Conservation (phyloP, 164 flowering plant genomes). For the Aristolochia contorta region DNA sequence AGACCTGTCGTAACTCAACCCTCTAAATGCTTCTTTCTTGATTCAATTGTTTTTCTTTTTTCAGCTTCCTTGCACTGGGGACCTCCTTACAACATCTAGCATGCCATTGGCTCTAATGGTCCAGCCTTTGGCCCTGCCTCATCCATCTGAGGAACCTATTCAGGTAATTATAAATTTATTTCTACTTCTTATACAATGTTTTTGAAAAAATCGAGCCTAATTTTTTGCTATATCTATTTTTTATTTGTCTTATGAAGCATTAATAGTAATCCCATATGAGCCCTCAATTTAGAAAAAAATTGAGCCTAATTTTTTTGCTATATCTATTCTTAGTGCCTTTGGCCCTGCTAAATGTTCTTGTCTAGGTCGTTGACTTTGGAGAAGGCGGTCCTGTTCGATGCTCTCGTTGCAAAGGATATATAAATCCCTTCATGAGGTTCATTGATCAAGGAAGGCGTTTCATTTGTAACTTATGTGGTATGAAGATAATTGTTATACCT, state of each 20-base stretch:
- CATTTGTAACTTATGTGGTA: slow-evolving; percentile 95
- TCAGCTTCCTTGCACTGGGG: slow-evolving; percentile 90
- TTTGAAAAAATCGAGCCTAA: too few species aligned
- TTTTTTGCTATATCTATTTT: not conserved
- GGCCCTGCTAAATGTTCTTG: not conserved
- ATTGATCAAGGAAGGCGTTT: slow-evolving; percentile 92
- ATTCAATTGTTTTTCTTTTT: slow-evolving; percentile 4
- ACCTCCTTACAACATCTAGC: slow-evolving; percentile 81
- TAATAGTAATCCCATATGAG: too few species aligned
- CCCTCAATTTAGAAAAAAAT: too few species aligned
- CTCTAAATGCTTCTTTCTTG: not conserved
- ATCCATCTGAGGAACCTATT: slow-evolving; percentile 94
- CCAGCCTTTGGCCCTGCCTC: slow-evolving; percentile 95
- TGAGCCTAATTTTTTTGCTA: not conserved
- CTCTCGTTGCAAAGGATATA: slow-evolving; percentile 94
- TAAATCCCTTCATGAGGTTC: slow-evolving; percentile 96
- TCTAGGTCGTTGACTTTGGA: slow-evolving; percentile 91
- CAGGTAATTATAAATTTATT: slow-evolving; percentile 41
- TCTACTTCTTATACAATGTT: too few species aligned
- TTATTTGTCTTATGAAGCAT: not conserved
- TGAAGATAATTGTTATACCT: slow-evolving; percentile 14
- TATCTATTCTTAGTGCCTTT: too few species aligned
- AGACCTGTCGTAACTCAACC: too few species aligned
- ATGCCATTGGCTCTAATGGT: slow-evolving; percentile 92
- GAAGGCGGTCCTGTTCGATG: slow-evolving; percentile 97